Evolutionary conservation across 805 yeast species (phyloP), one percentile per base, ranked within the genome.

Genomic region (Nakazawaea siamensis): DNA sequence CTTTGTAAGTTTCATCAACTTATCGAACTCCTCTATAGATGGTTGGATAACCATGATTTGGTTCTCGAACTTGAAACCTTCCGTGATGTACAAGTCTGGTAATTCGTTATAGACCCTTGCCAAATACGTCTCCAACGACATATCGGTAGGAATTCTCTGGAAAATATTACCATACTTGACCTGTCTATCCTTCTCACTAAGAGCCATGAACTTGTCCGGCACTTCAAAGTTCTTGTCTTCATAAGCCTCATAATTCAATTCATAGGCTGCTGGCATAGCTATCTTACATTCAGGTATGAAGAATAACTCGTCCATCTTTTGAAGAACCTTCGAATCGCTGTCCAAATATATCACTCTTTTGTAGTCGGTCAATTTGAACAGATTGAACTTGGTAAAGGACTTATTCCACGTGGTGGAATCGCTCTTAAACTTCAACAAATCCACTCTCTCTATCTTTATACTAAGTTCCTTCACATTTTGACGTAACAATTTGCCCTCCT

Each of bases 31-130:
- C 1, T 38, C 23, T 4, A 36, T 20, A 24, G 45, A 58, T 3
- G 85, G 85, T 27, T 58, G 63, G n/a, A 76, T 55, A 5, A 78
- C 79, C 78, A 79, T 76, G 5, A 79, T 49, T 41, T 71, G 73
- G 28, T 67, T 62, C 0, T 62, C 65, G 42, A 66, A 37, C 34
- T 40, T 28, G 27, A 52, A 44, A 10, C 35, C 23, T 18, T 17
- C 35, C 29, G 29, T 34, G 27, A 26, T 38, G 26, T 20, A 34
- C 24, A 52, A 51, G 26, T 43, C 52, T 4, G 73, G 74, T 35
- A 69, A 45, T 13, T 50, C 50, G 35, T 59, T 56, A 44, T 66
- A 68, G 1, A 67, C 30, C 40, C 35, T 33, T 27, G 29, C 29
- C 2, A 14, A 13, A 17, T 27, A 31, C 2, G 27, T 24, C 2